phyloP scores from a whole-genome alignment of 2,329 filamentous ascomycete species.

The Phialocephala subalpina region DNA sequence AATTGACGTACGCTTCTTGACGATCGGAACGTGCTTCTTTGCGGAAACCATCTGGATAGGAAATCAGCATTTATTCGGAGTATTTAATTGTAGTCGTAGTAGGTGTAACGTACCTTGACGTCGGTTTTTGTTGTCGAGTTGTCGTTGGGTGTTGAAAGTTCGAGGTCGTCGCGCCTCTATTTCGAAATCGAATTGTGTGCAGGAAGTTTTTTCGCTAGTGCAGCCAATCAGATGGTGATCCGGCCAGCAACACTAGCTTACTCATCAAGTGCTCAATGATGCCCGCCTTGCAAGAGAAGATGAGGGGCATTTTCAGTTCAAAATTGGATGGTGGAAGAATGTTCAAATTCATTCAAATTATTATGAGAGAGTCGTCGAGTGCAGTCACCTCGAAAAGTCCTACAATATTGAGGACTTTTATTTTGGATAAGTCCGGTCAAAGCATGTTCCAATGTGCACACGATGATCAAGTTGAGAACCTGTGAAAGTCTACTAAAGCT shows the following conservation, averaged over 20 bases:
- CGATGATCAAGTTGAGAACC: too few relatives aligned
- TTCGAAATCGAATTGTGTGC: slow-evolving; percentile 25
- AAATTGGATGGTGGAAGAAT: not conserved
- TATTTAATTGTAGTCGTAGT: not conserved
- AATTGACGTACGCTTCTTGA: slow-evolving; percentile 96
- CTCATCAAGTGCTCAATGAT: not conserved
- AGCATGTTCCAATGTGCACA: too few relatives aligned
- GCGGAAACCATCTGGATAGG: slow-evolving; percentile 88
- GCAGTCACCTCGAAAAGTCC: too few relatives aligned
- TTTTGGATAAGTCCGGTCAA: too few relatives aligned
- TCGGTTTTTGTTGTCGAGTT: slow-evolving; percentile 40
- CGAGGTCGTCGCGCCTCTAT: slow-evolving; percentile 29
- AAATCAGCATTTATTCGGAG: slow-evolving; percentile 26
- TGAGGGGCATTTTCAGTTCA: not conserved
- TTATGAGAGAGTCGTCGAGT: too few relatives aligned
- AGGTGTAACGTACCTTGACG: slow-evolving; percentile 40
- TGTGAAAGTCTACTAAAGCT: too few relatives aligned
- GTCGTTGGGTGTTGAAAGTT: slow-evolving; percentile 37
- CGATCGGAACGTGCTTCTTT: slow-evolving; percentile 99
- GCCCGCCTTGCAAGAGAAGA: not conserved
- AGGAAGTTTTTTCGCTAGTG: not conserved
- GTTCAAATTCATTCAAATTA: not conserved
- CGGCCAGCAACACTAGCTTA: not conserved
- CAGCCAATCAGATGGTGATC: not conserved
- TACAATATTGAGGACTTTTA: too few relatives aligned